Conservation (phyloP, 2,329 filamentous ascomycete species). For the Calcarisporium arbuscula region DNA sequence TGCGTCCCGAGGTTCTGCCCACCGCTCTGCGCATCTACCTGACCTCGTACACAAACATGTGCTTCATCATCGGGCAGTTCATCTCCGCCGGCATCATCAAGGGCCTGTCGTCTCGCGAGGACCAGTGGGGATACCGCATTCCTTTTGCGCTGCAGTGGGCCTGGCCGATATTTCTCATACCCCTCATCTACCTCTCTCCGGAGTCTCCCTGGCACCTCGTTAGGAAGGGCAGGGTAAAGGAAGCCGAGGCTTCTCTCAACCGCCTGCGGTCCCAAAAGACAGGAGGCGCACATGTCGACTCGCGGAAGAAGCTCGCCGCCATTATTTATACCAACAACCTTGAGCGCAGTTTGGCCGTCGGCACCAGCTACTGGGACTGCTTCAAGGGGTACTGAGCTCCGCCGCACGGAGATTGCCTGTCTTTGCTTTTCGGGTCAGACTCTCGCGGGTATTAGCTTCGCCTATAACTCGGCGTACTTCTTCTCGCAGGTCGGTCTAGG, state of each 20-base stretch:
- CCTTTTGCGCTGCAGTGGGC: conserved; percentile 44
- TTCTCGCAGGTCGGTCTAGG: conserved; percentile 29
- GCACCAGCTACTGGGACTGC: conserved; percentile 35
- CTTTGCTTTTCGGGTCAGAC: conserved; percentile 5
- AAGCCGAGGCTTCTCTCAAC: conserved; percentile 26
- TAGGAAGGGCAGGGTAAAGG: conserved; percentile 24
- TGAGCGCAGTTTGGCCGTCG: conserved; percentile 27
- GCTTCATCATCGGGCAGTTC: conserved; percentile 40
- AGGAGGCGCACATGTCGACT: conserved; percentile 20
- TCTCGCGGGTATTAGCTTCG: conserved; percentile 17
- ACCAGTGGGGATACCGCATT: conserved; percentile 39
- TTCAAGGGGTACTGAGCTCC: conserved; percentile 37
- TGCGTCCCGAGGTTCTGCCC: conserved; percentile 36
- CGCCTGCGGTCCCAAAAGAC: conserved; percentile 20
- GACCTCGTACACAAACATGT: conserved; percentile 41
- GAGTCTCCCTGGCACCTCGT: conserved; percentile 41
- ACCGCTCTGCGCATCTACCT: conserved; percentile 34
- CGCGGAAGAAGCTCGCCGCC: conserved; percentile 29
- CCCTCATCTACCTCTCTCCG: conserved; percentile 34
- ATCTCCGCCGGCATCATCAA: conserved; percentile 28
- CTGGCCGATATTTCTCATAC: conserved; percentile 36
- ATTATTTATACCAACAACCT: conserved; percentile 36
- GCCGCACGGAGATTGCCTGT: conserved; percentile 46
- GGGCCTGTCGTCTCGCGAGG: conserved; percentile 18
- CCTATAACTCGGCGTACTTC: conserved; percentile 33